Conservation (phyloP, 2,329 filamentous ascomycete species). For the Pseudogymnoascus sp. region DNA sequence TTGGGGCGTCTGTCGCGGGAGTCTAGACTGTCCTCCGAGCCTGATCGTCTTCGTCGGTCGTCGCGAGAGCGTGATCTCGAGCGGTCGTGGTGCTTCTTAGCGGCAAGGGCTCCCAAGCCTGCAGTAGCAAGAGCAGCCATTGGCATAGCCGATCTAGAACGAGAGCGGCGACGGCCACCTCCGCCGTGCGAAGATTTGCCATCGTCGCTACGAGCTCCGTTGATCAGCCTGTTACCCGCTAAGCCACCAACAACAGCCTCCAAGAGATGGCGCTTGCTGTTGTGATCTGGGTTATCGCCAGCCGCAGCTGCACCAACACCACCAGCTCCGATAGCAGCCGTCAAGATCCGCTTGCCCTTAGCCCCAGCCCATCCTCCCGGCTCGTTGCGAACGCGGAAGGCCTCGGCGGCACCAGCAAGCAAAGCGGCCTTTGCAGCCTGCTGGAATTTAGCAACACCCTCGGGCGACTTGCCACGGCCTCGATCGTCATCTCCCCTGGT, state of each 20-base stretch:
- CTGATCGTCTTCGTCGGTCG: slow-evolving; percentile 17
- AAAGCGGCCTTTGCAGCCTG: slow-evolving; percentile 88
- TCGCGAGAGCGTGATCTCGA: slow-evolving; percentile 34
- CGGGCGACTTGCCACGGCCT: slow-evolving; percentile 36
- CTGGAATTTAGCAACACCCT: slow-evolving; percentile 55
- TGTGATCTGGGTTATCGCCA: slow-evolving; percentile 56
- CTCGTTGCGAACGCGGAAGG: slow-evolving; percentile 82
- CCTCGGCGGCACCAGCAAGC: slow-evolving; percentile 82
- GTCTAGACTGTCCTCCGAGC: slow-evolving; percentile 18
- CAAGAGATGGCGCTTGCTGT: slow-evolving; percentile 75
- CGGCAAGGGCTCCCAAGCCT: slow-evolving; percentile 51
- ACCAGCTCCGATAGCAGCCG: slow-evolving; percentile 76
- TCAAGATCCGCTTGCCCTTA: slow-evolving; percentile 86
- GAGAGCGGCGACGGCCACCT: slow-evolving; percentile 48
- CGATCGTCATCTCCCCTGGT: slow-evolving; percentile 41
- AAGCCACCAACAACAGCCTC: slow-evolving; percentile 86
- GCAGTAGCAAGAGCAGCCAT: slow-evolving; percentile 58
- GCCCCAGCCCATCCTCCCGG: slow-evolving; percentile 83
- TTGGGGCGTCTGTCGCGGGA: slow-evolving; percentile 26
- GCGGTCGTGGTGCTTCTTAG: slow-evolving; percentile 51
- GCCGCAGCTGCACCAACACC: slow-evolving; percentile 73
- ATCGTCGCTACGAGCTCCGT: slow-evolving; percentile 58
- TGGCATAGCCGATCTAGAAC: slow-evolving; percentile 48
- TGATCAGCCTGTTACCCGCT: slow-evolving; percentile 75
- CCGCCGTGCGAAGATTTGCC: slow-evolving; percentile 21